Base-by-base conservation (phyloP, 2,329 filamentous ascomycete genomes). In the Colletotrichum cuscutae region DNA sequence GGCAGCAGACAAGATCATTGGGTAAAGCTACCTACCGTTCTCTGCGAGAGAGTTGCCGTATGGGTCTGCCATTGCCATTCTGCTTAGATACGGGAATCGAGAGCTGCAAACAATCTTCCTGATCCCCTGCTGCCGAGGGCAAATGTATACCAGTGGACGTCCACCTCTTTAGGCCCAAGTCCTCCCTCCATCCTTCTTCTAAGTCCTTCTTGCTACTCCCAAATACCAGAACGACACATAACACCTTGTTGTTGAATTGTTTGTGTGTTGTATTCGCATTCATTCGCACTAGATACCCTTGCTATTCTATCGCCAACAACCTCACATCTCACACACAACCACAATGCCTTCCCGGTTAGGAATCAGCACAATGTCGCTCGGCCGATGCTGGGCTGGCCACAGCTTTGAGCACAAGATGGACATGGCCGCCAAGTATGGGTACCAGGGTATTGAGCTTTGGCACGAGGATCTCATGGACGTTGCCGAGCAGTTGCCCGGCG, bases 301-400 rank as follows among this genome's bases (percentile, higher is more conserved):
- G 66, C n/a, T 24, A 37, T 49, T 60, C 15, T 13, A 49, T 28
- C 42, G 26, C 49, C 13, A 11, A 60, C 15, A 24, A 1, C 5
- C n/a, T 28, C 37, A 53, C 59, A 54, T 49, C 11, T 15, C 32
- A 22, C 30, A 37, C 76, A 82, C 71, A 35, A 89, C 89, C 76
- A 82, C 71, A 35, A 89, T 89, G 87, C 79, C 86, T 74, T 90
- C 86, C 80, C 87, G 86, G 75, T 88, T 92, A 75, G 92, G 88
- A 52, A 95, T 96, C 78, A 91, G 91, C 71, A 93, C 92, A 74
- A 94, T 95, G 87, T 95, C 93, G 61, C 87, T 96, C 1, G 93
- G 94, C 54, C 90, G 92, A 54, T 91, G 90, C 77, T 86, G 80
- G 46, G 92, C 92, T 78, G 90, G 92, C 75, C 94, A 96, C 81